These are phyloP conservation scores for Capsella rubella DNA, from an alignment of 441 rosid species.

Conservation along the genomic window DNA sequence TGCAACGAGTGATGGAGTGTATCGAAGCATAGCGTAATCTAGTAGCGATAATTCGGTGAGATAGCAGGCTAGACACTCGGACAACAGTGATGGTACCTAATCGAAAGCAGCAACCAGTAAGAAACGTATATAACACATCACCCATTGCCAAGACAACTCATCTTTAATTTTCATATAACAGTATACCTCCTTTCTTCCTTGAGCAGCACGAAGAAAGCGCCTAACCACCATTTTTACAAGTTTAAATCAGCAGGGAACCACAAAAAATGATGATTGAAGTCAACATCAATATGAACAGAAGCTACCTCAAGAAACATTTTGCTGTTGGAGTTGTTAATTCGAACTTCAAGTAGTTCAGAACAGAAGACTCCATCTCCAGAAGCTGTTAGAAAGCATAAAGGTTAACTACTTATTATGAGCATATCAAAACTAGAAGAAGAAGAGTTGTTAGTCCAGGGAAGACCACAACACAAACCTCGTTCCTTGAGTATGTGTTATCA, in stretches of 20 bases:
- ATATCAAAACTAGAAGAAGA: conserved; percentile 23
- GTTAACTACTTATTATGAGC: not conserved
- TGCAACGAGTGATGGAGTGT: conserved; percentile 82
- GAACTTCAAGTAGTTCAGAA: conserved; percentile 84
- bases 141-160: not conserved
- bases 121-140: conserved; percentile 6
- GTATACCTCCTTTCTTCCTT: conserved; percentile 79
- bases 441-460: conserved; percentile 9
- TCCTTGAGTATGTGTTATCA: conserved; percentile 83
- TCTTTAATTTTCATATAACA: conserved; percentile 12
- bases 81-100: conserved; percentile 73
- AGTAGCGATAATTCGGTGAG: conserved; percentile 77
- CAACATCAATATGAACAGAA: conserved; percentile 18
- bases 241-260: conserved; percentile 28
- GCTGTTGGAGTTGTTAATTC: conserved; percentile 94
- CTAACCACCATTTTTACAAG: conserved; percentile 50
- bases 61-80: conserved; percentile 85
- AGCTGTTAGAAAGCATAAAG: conserved; percentile 53
- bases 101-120: conserved; percentile 20
- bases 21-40: conserved; percentile 78
- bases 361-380: conserved; percentile 90
- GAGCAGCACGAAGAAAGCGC: conserved; percentile 89
- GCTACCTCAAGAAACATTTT: conserved; percentile 84
- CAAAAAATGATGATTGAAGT: not conserved
- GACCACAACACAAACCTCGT: conserved; percentile 61